These are phyloP conservation scores for Wickerhamomyces sp. DNA, from an alignment of 1,139 yeast species.

Conservation along the genomic window DNA sequence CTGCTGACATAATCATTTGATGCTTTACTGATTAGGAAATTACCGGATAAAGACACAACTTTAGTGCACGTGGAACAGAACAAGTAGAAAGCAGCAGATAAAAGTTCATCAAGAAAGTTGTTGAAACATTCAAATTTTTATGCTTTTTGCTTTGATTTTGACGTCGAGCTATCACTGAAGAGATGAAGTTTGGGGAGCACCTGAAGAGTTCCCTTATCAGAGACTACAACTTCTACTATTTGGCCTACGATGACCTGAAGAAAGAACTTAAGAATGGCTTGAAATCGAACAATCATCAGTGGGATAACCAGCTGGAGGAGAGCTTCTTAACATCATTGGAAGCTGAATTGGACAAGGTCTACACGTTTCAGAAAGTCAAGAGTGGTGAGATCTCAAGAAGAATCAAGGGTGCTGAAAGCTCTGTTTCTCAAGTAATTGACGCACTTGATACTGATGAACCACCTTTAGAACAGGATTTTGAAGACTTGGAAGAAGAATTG, in stretches of 20 bases:
- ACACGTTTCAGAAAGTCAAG: conserved; percentile 83
- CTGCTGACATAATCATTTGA: background rate
- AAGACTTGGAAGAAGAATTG: conserved; percentile 84
- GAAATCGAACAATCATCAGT: conserved; percentile 44
- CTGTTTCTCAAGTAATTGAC: conserved; percentile 61
- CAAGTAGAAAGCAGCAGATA: too few relatives aligned
- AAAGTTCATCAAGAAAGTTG: too few relatives aligned
- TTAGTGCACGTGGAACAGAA: background rate
- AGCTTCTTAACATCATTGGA: conserved; percentile 72
- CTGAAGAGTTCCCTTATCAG: conserved; percentile 68
- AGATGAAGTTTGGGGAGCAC: conserved; percentile 77
- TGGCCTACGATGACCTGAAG: conserved; percentile 86
- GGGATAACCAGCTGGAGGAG: conserved; percentile 80
- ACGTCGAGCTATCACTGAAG: background rate
- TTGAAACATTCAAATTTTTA: background rate
- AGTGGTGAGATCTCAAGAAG: conserved; percentile 79
- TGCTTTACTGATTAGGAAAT: background rate
- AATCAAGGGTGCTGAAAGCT: conserved; percentile 72
- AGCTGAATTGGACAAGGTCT: conserved; percentile 83
- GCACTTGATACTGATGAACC: conserved; percentile 35
- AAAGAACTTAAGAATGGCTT: conserved; percentile 69
- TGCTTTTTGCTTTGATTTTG: background rate
- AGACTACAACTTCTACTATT: conserved; percentile 86
- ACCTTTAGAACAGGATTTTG: conserved; percentile 74
- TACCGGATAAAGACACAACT: background rate